Base-by-base conservation (phyloP, 2,329 filamentous ascomycete genomes). In the Atkinsonella texensis region DNA sequence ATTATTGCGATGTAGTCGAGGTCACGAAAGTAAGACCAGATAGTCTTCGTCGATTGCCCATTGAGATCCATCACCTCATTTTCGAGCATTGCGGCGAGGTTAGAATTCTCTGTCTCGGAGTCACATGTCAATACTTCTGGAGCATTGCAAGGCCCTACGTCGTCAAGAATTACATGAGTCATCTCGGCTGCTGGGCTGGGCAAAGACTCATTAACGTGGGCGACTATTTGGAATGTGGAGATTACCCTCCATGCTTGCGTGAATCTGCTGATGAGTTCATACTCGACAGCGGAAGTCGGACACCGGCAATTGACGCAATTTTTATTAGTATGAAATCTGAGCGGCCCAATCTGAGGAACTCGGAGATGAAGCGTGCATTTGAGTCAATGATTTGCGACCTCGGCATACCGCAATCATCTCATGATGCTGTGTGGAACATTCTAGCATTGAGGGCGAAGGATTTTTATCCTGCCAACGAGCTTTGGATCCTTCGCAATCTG, bases 101-200 rank as follows among this genome's bases (percentile, higher is more conserved):
- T 4, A 23, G n/a, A 15, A 17, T 50, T 6, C 17, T 45, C 5
- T 17, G 2, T 10, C 41, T 50, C 13, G 41, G 48, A n/a, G 6
- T 50, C n/a, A 50, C 48, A 28, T 45, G 28, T 32, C 48, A 31
- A n/a, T 50, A 45, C 18, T 38, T 44, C n/a, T 50, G 40, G 48
- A n/a, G 28, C 28, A 40, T 50, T 10, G 48, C 40, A 1, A 23
- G 9, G n/a, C 12, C 23, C 2, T 39, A 38, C 12, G 3, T 45
- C 9, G 3, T 49, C n/a, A 32, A 31, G 3, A 8, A 31, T 35
- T 42, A 28, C 47, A 42, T 15, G 23, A 32, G 12, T 10, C 9
- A 0, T 13, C 38, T 49, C 11, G 47, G 47, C 28, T 7, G 13
- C 12, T 49, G 47, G 47, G 47, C 47, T 23, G 23, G 39, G 13